Base-by-base conservation (phyloP, 2,329 filamentous ascomycete genomes). In the Penicillium expansum region DNA sequence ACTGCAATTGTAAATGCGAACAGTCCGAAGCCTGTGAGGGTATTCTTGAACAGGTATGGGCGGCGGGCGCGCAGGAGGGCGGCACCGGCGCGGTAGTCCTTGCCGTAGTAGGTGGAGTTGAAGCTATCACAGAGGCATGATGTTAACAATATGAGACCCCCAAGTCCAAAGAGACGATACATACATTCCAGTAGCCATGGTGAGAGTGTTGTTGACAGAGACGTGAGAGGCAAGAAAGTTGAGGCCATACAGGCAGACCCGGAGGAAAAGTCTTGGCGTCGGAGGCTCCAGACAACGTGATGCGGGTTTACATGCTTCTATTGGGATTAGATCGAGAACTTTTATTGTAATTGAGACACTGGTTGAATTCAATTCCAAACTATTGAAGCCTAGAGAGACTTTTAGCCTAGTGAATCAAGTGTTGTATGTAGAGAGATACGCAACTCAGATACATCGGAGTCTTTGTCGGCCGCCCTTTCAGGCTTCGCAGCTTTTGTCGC, bases 1-100 rank as follows among this genome's bases (percentile, higher is more conserved):
- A 99, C 89, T 62, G 86, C 86, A 62, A 91, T 82, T n/a, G 90
- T 87, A 65, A 97, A 86, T 20, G 81, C 82, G 64, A 89, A 81
- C 48, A 97, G 83, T 14, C 81, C 85, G n/a, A 89, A 70, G 18
- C 94, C 94, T 0, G 92, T 91, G 58, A 93, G 68, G 29, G 88
- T 83, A 76, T 99, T 99, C 80, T 90, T 95, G 76, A 97, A 78
- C 39, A 99, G 83, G 75, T 95, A 99, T 48, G 94, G 94, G 67
- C 91, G 87, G 68, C 95, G 87, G 55, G 94, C 93, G 71, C 94
- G 90, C 73, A 97, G 88, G 63, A 99, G 86, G 55, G 95, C 90
- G 48, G 92, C 88, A 59, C 90, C 90, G 76, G 95, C 92, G 63
- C 89, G 87, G 78, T 90, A 90, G 70, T 89, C 83, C 72, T 87